These are phyloP conservation scores for Tanacetum coccineum DNA, from an alignment of 129 eudicot genomes.

Conservation along the genomic window DNA sequence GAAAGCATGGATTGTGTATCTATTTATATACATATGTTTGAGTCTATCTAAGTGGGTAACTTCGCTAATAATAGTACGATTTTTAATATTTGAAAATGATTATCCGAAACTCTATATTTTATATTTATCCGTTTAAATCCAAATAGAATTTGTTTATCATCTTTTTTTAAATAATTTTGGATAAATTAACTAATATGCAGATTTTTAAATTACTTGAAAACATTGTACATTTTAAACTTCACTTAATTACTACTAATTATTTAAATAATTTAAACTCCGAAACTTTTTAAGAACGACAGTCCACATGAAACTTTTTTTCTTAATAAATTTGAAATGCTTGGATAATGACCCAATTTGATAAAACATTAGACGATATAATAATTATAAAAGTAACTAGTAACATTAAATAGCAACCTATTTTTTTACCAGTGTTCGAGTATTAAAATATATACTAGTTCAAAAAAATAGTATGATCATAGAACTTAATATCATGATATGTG, in stretches of 20 bases:
- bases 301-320: not conserved
- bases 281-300: not conserved
- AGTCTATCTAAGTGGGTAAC: not conserved
- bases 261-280: not conserved
- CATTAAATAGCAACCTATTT: too few species aligned
- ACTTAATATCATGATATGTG: not conserved
- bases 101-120: not conserved
- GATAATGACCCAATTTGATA: not conserved
- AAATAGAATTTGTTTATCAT: not conserved
- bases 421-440: too few species aligned
- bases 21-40: not conserved
- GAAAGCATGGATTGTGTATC: constrained; percentile 12
- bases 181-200: not conserved
- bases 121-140: not conserved
- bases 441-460: too few species aligned
- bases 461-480: too few species aligned
- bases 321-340: not conserved
- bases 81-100: not conserved
- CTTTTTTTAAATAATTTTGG: too few species aligned
- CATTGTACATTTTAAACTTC: too few species aligned
- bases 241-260: too few species aligned
- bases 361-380: not conserved
- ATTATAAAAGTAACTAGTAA: too few species aligned
- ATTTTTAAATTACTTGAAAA: too few species aligned
- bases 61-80: constrained; percentile 6